These are phyloP conservation scores for Barnettozyma wickerhamii DNA, from an alignment of 805 yeast genomes.

Conservation along the genomic window DNA sequence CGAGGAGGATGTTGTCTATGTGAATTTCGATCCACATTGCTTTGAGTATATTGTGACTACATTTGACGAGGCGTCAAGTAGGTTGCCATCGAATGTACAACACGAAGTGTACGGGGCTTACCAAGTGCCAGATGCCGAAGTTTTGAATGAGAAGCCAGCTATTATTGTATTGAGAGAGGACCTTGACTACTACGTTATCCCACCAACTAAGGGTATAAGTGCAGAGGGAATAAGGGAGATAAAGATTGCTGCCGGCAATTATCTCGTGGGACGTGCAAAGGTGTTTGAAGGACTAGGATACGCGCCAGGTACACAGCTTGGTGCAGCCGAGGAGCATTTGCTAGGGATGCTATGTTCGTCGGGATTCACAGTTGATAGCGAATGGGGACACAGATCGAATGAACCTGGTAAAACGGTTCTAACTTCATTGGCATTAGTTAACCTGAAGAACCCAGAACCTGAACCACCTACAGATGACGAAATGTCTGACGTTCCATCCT, in stretches of 20 bases:
- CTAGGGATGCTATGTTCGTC: conserved; percentile 92
- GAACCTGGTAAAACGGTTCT: conserved; percentile 89
- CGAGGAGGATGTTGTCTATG: conserved; percentile 74
- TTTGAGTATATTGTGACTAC: conserved; percentile 76
- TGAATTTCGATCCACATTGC: conserved; percentile 83
- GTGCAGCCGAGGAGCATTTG: conserved; percentile 92
- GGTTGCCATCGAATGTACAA: conserved; percentile 39
- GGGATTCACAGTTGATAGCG: conserved; percentile 63
- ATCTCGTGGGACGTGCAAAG: conserved; percentile 48
- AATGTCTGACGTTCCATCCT: conserved; percentile 19
- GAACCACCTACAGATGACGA: conserved; percentile 11
- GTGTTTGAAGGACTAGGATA: conserved; percentile 82
- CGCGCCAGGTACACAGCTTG: conserved; percentile 48
- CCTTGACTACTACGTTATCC: conserved; percentile 87
- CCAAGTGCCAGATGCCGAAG: conserved; percentile 50
- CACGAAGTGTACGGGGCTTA: conserved; percentile 33
- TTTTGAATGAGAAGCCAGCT: conserved; percentile 78
- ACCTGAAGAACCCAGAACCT: conserved; percentile 37
- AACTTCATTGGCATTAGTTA: conserved; percentile 72
- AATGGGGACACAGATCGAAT: conserved; percentile 87
- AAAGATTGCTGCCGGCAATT: conserved; percentile 70
- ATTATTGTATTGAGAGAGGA: conserved; percentile 92
- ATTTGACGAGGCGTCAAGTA: conserved; percentile 67
- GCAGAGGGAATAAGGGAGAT: conserved; percentile 59
- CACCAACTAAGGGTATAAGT: conserved; percentile 56